These are phyloP conservation scores for Ceratocystis lukuohia DNA, from an alignment of 2,329 filamentous ascomycete genomes.

Conservation along the genomic window DNA sequence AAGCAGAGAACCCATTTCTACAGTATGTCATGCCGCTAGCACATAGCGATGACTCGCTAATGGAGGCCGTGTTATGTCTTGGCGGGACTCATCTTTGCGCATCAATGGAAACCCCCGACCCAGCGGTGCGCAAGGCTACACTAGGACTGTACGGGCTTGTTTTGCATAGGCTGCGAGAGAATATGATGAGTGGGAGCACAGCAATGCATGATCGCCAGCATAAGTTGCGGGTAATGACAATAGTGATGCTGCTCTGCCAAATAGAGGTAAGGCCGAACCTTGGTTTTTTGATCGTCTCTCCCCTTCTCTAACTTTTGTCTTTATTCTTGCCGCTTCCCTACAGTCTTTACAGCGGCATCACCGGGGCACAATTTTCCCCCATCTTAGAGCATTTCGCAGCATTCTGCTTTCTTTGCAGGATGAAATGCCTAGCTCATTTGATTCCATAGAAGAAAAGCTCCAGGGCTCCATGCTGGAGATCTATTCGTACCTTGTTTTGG, in stretches of 20 bases:
- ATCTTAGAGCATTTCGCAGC: conserved; percentile 17
- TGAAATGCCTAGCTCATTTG: conserved; percentile 18
- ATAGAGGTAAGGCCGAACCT: conserved; percentile 11
- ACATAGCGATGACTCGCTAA: conserved; percentile 16
- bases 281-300: not conserved
- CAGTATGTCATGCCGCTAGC: conserved; percentile 19
- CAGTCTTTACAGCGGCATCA: conserved; percentile 18
- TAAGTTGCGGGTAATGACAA: conserved; percentile 17
- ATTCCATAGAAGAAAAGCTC: conserved; percentile 17
- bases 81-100: conserved; percentile 18
- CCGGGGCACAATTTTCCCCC: conserved; percentile 17
- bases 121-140: conserved; percentile 14
- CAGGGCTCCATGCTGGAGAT: conserved; percentile 19
- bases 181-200: conserved; percentile 11
- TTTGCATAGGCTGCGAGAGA: conserved; percentile 13
- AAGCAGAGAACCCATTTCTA: conserved; percentile 18
- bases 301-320: not conserved
- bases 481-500: conserved; percentile 18
- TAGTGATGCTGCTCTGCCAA: conserved; percentile 18
- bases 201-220: conserved; percentile 13
- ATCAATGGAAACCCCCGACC: conserved; percentile 17
- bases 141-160: conserved; percentile 16
- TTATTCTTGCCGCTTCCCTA: not conserved
- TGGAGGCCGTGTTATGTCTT: conserved; percentile 18
- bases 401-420: conserved; percentile 17